phyloP scores from a whole-genome alignment of 768 basidiomycete genomes.

The Suillus fuscotomentosus region DNA sequence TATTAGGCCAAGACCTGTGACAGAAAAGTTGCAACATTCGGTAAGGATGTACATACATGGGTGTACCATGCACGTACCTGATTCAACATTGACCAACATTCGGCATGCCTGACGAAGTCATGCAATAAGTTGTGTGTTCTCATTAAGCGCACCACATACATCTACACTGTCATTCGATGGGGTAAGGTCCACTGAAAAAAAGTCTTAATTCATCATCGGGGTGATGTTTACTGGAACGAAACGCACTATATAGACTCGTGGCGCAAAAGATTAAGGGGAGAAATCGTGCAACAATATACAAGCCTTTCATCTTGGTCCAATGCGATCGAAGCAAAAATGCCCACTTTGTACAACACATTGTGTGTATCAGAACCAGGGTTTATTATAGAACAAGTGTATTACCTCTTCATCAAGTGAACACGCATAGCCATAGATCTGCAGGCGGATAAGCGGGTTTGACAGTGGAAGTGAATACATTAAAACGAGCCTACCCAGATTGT shows the following conservation, averaged over 20 bases:
- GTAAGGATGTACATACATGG: not conserved
- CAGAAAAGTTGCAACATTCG: not conserved
- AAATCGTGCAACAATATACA: not conserved
- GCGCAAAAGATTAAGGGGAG: not conserved
- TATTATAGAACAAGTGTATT: not conserved
- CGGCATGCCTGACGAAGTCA: not conserved
- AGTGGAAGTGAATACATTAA: not conserved
- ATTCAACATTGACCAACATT: accelerated
- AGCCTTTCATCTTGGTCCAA: not conserved
- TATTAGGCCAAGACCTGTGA: not conserved
- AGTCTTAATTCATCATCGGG: not conserved
- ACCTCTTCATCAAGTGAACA: not conserved
- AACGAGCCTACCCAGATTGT: not conserved
- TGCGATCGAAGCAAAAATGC: not conserved
- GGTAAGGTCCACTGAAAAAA: not conserved
- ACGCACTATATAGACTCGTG: not conserved
- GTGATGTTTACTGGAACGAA: not conserved
- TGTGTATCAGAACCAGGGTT: not conserved
- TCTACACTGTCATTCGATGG: not conserved
- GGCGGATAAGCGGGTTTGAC: not conserved
- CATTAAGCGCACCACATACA: not conserved
- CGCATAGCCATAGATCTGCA: not conserved
- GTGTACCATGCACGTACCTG: not conserved
- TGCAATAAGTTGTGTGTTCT: not conserved
- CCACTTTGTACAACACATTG: not conserved